phyloP scores from a whole-genome alignment of 2,329 filamentous ascomycete species.

The Capronia epimyces region DNA sequence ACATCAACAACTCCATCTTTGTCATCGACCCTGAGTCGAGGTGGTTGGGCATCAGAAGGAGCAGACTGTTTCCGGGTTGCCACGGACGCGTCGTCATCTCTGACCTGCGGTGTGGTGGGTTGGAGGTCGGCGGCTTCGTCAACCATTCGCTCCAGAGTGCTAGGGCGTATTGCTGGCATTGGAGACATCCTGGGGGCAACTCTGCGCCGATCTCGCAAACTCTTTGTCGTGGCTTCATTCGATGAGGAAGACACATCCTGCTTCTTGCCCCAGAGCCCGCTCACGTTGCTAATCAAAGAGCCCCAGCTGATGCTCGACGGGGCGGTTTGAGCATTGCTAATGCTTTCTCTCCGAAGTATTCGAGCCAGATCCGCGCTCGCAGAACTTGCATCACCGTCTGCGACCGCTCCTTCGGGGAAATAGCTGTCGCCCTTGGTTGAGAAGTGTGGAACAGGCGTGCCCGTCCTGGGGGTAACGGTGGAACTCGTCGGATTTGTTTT shows the following conservation, averaged over 20 bases:
- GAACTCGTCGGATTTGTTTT: conserved; percentile 49
- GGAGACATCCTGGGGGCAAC: conserved; percentile 15
- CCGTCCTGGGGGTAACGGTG: conserved; percentile 46
- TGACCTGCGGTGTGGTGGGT: background rate
- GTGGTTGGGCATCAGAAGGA: conserved; percentile 14
- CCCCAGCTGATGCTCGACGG: conserved; percentile 52
- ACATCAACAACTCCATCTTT: conserved; percentile 58
- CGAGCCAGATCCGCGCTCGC: conserved; percentile 53
- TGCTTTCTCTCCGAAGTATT: conserved; percentile 50
- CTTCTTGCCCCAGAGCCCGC: conserved; percentile 48
- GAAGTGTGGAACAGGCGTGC: conserved; percentile 52
- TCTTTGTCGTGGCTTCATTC: conserved; percentile 34
- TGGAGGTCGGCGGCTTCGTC: conserved; percentile 25
- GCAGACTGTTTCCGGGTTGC: conserved; percentile 4
- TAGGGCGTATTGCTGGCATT: conserved; percentile 9
- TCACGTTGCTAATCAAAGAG: conserved; percentile 46
- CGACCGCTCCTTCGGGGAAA: conserved; percentile 22
- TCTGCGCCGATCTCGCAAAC: conserved; percentile 15
- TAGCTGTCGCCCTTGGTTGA: conserved; percentile 29
- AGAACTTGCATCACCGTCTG: conserved; percentile 39
- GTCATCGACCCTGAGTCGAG: conserved; percentile 31
- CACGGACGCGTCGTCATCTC: background rate
- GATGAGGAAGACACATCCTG: conserved; percentile 42
- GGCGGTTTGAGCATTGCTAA: conserved; percentile 42
- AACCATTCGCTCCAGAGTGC: conserved; percentile 42